Evolutionary conservation across 1,284 basidiomycete species (phyloP), one percentile per base, ranked within the genome.

Genomic region (Binderoboletus segoi): DNA sequence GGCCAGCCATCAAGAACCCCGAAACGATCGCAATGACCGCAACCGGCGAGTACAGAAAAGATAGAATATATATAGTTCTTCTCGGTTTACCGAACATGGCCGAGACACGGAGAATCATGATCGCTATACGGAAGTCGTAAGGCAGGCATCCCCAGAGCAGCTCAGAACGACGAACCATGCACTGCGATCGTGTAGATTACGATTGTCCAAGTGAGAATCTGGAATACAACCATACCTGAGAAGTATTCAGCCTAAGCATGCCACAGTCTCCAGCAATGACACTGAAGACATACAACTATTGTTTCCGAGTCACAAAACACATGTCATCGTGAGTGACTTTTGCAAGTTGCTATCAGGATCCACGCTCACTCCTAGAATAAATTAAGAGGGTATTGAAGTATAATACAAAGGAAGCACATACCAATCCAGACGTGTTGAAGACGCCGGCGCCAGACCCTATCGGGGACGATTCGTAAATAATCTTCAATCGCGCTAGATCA

Each of bases 31-130:
- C 1, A 5, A 28, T 33, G 33, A 35, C 23, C 8, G 12, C 8
- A 41, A 61, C 15, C 1, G 51, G 15, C 12, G 33, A 32, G 20
- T 48, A 55, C 23, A 62, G 24, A 23, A 40, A 50, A 21, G 37
- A 42, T n/a, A 62, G 26, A 8, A 60, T 42, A 1, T 32, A 38
- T 20, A 13, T 54, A 12, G 20, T 21, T 35, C 37, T 50, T 40
- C 35, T 52, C 1, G 53, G 53, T 38, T 43, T 23, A 13, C 24
- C 13, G 42, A 62, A 61, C 60, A 61, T 62, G 26, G n/a, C 60
- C 3, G 53, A 50, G 5, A 56, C 51, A 26, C 61, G 50, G 18
- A 62, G 30, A 45, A 61, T 51, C 57, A 61, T 63, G 21, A 61
- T 61, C 12, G 23, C 60, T 61, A 18, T n/a, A 28, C 4, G 37